Percentiles rank a stretch among this genome's conserved stretches.
phyloP scores from a whole-genome alignment of 2,329 filamentous ascomycete species.

The Geosmithia putterillii region DNA sequence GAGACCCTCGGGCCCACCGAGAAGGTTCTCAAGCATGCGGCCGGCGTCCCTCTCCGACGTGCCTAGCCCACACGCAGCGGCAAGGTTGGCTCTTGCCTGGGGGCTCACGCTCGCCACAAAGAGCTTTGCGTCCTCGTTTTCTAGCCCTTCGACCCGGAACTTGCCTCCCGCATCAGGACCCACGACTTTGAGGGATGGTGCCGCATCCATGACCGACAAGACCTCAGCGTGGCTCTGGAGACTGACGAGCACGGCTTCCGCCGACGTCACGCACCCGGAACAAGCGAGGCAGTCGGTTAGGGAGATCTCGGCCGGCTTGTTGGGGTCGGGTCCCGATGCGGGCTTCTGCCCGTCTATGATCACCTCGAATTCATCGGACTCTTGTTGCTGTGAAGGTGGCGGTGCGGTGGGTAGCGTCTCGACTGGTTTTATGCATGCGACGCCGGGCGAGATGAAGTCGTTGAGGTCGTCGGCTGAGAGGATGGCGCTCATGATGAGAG shows the following conservation, averaged over 20 bases:
- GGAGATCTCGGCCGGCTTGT: slow-evolving; percentile 77
- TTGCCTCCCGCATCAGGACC: slow-evolving; percentile 17
- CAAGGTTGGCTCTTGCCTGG: slow-evolving; percentile 79
- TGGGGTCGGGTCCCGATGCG: slow-evolving; percentile 27
- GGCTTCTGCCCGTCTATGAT: slow-evolving; percentile 76
- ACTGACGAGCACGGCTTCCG: slow-evolving; percentile 92
- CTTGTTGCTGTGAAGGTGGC: slow-evolving; percentile 10
- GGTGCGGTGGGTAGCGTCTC: slow-evolving; percentile 63
- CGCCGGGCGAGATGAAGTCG: slow-evolving; percentile 95
- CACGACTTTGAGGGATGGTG: slow-evolving; percentile 32
- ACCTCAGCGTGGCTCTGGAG: slow-evolving; percentile 92
- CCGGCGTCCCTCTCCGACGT: slow-evolving; percentile 64
- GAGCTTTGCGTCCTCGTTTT: slow-evolving; percentile 53
- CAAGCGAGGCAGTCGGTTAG: slow-evolving; percentile 95
- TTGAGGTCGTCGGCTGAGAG: slow-evolving; percentile 94
- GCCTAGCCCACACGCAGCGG: slow-evolving; percentile 64
- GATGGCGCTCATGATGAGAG: slow-evolving; percentile 75
- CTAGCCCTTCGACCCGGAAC: slow-evolving; percentile 35
- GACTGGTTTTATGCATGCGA: slow-evolving; percentile 95
- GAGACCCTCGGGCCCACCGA: slow-evolving; percentile 57
- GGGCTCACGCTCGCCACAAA: slow-evolving; percentile 91
- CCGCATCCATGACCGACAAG: slow-evolving; percentile 64
- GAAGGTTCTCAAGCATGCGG: slow-evolving; percentile 69
- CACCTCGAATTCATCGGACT: slow-evolving; percentile 60
- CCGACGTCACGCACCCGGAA: slow-evolving; percentile 93